Percentiles rank a stretch among this genome's conserved stretches.
These are phyloP conservation scores for Apiospora aurea DNA, from an alignment of 2,329 filamentous ascomycete genomes.

Conservation along the genomic window DNA sequence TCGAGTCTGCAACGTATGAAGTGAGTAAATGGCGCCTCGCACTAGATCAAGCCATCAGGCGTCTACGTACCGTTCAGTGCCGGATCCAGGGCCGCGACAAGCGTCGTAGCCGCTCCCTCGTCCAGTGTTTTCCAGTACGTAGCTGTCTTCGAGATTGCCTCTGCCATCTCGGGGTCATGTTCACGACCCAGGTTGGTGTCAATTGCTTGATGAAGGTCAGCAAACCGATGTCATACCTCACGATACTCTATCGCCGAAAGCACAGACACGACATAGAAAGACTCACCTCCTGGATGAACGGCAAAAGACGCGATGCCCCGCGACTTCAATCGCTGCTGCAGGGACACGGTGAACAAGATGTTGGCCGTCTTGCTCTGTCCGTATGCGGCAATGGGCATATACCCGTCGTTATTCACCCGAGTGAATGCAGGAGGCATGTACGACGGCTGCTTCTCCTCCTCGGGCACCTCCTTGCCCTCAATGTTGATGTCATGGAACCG, in stretches of 20 bases:
- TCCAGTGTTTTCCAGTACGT: conserved; percentile 44
- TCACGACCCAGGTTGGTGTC: conserved; percentile 45
- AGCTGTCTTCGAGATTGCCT: conserved; percentile 37
- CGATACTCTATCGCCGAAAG: background rate
- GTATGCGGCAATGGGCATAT: conserved; percentile 52
- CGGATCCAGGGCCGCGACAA: conserved; percentile 46
- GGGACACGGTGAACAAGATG: conserved; percentile 51
- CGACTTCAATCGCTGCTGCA: conserved; percentile 44
- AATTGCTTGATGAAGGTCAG: conserved; percentile 38
- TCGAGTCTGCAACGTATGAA: conserved; percentile 15
- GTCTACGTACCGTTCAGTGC: conserved; percentile 40
- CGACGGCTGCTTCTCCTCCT: conserved; percentile 40
- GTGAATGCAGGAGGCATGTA: conserved; percentile 40
- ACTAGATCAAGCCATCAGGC: background rate
- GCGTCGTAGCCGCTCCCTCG: conserved; percentile 43
- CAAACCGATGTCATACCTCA: conserved; percentile 5
- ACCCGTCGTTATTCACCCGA: conserved; percentile 43
- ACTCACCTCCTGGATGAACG: conserved; percentile 51
- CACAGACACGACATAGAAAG: no score
- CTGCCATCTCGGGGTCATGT: conserved; percentile 42
- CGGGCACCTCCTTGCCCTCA: conserved; percentile 47
- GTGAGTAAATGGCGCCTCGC: background rate
- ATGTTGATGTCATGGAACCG: conserved; percentile 54
- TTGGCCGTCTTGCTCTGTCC: conserved; percentile 60
- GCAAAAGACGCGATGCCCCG: conserved; percentile 47